Evolutionary conservation across 2,329 filamentous ascomycete species (phyloP).

Genomic region (Colletotrichum acutatum): DNA sequence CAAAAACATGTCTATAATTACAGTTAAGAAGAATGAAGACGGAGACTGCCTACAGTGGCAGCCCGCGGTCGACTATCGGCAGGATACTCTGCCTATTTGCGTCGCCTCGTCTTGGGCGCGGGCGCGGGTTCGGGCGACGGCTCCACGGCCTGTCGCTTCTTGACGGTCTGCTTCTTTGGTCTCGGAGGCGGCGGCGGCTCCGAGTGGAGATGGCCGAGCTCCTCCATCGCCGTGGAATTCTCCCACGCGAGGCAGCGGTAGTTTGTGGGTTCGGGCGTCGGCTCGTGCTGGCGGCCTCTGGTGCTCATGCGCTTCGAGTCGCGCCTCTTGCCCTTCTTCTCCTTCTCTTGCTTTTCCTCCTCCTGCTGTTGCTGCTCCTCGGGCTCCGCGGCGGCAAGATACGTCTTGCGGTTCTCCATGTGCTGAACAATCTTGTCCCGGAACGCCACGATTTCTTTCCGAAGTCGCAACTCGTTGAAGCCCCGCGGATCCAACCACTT

Average conservation of each 20-base stretch:
- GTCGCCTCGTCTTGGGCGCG: conserved; percentile 39
- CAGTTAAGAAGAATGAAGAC: not conserved
- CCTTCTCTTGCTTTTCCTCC: conserved; percentile 49
- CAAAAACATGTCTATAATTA: conserved; percentile 17
- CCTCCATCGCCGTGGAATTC: conserved; percentile 67
- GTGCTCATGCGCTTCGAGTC: conserved; percentile 53
- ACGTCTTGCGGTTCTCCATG: conserved; percentile 83
- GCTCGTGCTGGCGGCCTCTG: conserved; percentile 57
- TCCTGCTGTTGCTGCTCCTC: conserved; percentile 24
- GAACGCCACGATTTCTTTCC: conserved; percentile 85
- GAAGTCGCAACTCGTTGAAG: conserved; percentile 84
- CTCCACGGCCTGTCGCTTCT: conserved; percentile 59
- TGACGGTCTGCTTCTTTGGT: conserved; percentile 58
- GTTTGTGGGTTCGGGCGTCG: conserved; percentile 56
- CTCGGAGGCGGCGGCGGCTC: conserved; percentile 64
- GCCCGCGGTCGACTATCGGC: not conserved
- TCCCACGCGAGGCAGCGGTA: conserved; percentile 66
- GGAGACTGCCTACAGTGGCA: not conserved
- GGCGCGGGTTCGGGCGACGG: conserved; percentile 37
- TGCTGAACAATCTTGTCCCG: conserved; percentile 79
- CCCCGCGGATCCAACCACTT: conserved; percentile 91
- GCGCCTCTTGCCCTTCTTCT: conserved; percentile 42
- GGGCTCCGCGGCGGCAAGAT: conserved; percentile 66
- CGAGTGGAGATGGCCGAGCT: conserved; percentile 68
- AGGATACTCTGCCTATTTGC: conserved; percentile 18